Percentiles rank a stretch among this genome's conserved stretches.
phyloP scores from a whole-genome alignment of 768 basidiomycete genomes.

The Xanthoconium stramineum region DNA sequence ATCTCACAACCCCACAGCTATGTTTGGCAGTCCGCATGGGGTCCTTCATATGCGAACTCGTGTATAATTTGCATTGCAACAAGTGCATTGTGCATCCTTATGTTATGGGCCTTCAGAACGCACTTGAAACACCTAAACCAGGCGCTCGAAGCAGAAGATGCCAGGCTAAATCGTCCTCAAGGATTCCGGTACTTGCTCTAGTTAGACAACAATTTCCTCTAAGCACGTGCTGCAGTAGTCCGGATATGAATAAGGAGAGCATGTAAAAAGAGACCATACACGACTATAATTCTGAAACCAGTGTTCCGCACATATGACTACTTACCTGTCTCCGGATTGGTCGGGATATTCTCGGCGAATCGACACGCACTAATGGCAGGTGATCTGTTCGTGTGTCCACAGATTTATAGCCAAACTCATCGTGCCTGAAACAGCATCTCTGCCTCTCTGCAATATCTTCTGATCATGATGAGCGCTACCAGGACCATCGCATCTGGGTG shows the following conservation, averaged over 20 bases:
- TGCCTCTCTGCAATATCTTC: background rate
- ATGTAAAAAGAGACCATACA: too few species aligned
- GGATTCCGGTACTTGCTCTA: conserved; percentile 49
- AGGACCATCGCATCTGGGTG: conserved; percentile 45
- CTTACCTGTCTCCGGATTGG: too few species aligned
- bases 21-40: conserved; percentile 67
- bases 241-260: too few species aligned
- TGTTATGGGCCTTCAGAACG: conserved; percentile 48
- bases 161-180: conserved; percentile 30
- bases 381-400: background rate
- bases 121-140: conserved; percentile 43
- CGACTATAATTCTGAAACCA: too few species aligned
- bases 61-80: conserved; percentile 71
- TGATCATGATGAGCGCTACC: conserved; percentile 22
- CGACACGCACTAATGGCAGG: too few species aligned
- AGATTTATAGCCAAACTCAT: conserved; percentile 2
- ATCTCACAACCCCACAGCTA: conserved; percentile 40
- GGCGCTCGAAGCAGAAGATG: conserved; percentile 38
- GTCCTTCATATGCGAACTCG: conserved; percentile 64
- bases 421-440: background rate
- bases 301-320: too few species aligned
- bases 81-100: conserved; percentile 46
- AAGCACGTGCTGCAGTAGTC: too few species aligned
- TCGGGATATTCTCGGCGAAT: too few species aligned
- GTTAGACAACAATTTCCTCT: too few species aligned